Evolutionary conservation across 306 rosid genomes (phyloP).

Genomic region (Amphicarpaea edgeworthii): DNA sequence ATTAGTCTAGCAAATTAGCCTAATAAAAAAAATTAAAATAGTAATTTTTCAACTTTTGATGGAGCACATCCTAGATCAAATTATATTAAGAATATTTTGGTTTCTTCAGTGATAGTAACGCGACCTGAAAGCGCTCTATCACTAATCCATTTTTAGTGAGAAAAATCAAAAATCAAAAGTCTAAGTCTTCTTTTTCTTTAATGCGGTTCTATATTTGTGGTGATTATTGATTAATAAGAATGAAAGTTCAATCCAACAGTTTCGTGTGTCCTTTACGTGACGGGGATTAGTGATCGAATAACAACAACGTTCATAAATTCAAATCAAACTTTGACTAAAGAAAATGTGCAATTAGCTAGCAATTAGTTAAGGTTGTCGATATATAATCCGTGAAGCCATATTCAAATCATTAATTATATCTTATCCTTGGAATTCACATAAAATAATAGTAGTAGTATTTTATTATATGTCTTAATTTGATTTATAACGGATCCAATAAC

Average conservation of each 20-base stretch:
- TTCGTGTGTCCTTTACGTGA: slow-evolving; percentile 4
- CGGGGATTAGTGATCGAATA: background rate
- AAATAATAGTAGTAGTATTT: background rate
- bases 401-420: slow-evolving; percentile 3
- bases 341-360: slow-evolving; percentile 2
- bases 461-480: background rate
- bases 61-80: background rate
- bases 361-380: background rate
- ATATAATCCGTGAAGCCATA: background rate
- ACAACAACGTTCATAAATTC: slow-evolving; percentile 3
- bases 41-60: background rate
- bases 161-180: slow-evolving; percentile 25
- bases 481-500: slow-evolving; percentile 13
- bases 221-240: background rate
- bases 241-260: slow-evolving; percentile 18
- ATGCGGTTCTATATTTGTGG: background rate
- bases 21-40: background rate
- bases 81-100: slow-evolving; percentile 1
- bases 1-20: background rate
- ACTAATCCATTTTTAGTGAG: background rate
- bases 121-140: background rate
- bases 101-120: background rate
- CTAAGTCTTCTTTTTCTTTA: slow-evolving; percentile 3
- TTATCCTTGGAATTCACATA: background rate
- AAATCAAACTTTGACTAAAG: slow-evolving; percentile 37